Evolutionary conservation across 208 protist genomes (phyloP).

Genomic region (Leishmania aethiopica): DNA sequence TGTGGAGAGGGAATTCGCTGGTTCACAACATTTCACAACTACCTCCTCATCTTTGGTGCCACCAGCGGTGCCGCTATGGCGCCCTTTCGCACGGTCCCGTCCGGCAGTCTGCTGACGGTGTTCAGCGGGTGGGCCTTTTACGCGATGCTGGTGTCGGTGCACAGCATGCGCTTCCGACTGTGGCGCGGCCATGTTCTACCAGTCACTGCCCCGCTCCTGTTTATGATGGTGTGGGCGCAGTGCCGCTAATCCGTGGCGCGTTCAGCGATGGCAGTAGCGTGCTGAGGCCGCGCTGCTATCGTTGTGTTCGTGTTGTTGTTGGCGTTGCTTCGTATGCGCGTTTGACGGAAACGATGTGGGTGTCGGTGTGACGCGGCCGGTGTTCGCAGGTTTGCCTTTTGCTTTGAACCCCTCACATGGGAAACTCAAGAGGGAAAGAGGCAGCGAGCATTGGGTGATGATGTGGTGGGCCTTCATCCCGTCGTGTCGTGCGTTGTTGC

Average conservation of each 20-base stretch:
- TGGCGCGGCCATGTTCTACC: constrained; percentile 77
- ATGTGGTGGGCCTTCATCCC: background rate
- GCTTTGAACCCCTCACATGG: background rate
- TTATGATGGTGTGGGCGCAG: constrained; percentile 34
- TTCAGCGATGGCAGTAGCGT: background rate
- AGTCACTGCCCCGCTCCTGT: constrained; percentile 56
- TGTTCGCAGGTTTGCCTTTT: background rate
- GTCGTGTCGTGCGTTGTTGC: background rate
- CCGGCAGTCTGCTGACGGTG: constrained; percentile 55
- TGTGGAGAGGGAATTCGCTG: constrained; percentile 80
- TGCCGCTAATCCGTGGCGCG: constrained; percentile 10
- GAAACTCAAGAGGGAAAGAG: background rate
- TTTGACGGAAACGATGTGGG: background rate
- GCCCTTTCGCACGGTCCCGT: constrained; percentile 53
- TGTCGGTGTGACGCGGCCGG: background rate
- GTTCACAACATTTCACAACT: constrained; percentile 82
- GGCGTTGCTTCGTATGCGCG: background rate
- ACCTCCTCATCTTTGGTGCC: constrained; percentile 74
- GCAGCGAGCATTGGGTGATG: background rate
- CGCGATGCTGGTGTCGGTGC: constrained; percentile 73
- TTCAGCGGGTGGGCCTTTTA: constrained; percentile 83
- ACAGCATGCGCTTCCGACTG: constrained; percentile 73
- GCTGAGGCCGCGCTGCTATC: background rate
- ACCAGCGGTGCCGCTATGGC: constrained; percentile 48
- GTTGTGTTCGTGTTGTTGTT: background rate